Conservation (phyloP, 176 grass and related monocot species). For the Hordeum vulgare region MorexV3_pseudomolecules_assembly NC_058522.1:290103057-290103556, state of each 20-base stretch:
- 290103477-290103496: conserved; percentile 13
- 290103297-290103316: background rate
- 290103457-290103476: conserved; percentile 49
- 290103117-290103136: conserved; percentile 54
- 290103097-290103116: conserved; percentile 57
- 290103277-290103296: background rate
- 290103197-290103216: conserved; percentile 55
- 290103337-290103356: background rate
- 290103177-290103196: conserved; percentile 59
- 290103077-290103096: background rate
- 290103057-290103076: background rate
- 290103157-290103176: conserved; percentile 64
- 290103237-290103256: conserved; percentile 61
- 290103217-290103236: conserved; percentile 48
- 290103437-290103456: conserved; percentile 25
- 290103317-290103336: background rate
- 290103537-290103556: conserved; percentile 35
- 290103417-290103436: conserved; percentile 58
- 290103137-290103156: conserved; percentile 54
- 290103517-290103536: conserved; percentile 47
- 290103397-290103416: conserved; percentile 87
- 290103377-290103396: conserved; percentile 59
- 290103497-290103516: conserved; percentile 32
- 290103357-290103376: conserved; percentile 18
- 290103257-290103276: conserved; percentile 39